Percentiles rank a stretch among this genome's conserved stretches.
Conservation (phyloP, 2,329 filamentous ascomycete genomes). For the Huntiella decipiens region DNA sequence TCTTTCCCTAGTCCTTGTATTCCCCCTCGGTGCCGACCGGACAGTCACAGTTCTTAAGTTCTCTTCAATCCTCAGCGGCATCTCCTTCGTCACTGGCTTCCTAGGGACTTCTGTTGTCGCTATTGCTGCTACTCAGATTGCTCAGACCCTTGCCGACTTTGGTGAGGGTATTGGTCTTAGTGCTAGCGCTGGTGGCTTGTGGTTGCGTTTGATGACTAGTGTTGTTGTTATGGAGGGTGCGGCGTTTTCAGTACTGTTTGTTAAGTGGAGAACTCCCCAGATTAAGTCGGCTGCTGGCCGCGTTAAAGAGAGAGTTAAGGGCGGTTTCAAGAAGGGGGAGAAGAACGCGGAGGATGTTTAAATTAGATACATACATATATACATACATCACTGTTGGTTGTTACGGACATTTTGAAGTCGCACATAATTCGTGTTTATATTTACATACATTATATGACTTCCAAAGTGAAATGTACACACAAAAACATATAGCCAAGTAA, state of each 20-base stretch:
- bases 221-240: slow-evolving; percentile 24
- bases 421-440: too few relatives aligned
- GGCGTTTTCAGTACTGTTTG: slow-evolving; percentile 14
- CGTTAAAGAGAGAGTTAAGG: slow-evolving; percentile 14
- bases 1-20: slow-evolving; percentile 15
- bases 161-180: slow-evolving; percentile 27
- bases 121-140: slow-evolving; percentile 22
- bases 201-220: slow-evolving; percentile 28
- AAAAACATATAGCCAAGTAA: too few relatives aligned
- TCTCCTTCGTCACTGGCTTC: slow-evolving; percentile 21
- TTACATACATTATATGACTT: too few relatives aligned
- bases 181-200: slow-evolving; percentile 24
- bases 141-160: slow-evolving; percentile 23
- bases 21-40: neutral
- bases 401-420: too few relatives aligned
- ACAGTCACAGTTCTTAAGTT: slow-evolving; percentile 4
- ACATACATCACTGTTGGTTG: too few relatives aligned
- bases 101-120: slow-evolving; percentile 26
- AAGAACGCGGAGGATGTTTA: too few relatives aligned
- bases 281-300: slow-evolving; percentile 13
- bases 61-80: slow-evolving; percentile 21
- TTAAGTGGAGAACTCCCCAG: slow-evolving; percentile 13
- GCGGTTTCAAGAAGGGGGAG: too few relatives aligned
- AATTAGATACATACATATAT: too few relatives aligned
- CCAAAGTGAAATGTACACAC: too few relatives aligned